Base-by-base conservation (phyloP, 306 rosid genomes). In the Spatholobus suberectus region DNA sequence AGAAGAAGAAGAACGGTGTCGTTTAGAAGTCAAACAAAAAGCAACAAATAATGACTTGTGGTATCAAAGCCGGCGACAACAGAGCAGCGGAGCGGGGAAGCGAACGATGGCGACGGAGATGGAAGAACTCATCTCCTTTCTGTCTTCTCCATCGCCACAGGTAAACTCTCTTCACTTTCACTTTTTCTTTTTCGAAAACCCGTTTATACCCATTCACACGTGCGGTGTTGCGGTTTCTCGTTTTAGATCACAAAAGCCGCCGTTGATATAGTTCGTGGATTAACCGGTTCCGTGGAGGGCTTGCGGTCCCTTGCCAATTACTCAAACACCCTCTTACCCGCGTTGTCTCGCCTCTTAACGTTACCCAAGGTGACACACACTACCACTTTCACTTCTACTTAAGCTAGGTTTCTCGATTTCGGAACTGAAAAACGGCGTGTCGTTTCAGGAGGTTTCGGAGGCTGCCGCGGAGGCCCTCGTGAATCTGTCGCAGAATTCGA, bases 271-370 rank as follows among this genome's bases (percentile, higher is more conserved):
- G 98, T 93, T 87, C 90, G 91, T 65, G 98, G 97, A 32, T 74
- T 95, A 88, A 95, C 98, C 3, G 99, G 98, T 38, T 92, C 99
- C 8, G 91, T 84, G 1, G 99, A 93, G 54, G 98, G 99, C 74
- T 75, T 95, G 85, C 87, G 86, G 71, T 93, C 99, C 37, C 91
- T 95, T 8, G 87, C 90, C 75, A 86, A 46, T 41, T 83, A 92
- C 81, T 54, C 92, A 14, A 81, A 81, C 49, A 21, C 82, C 10
- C 57, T 89, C 49, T 76, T 92, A 17, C 96, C 93, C 1, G 81
- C 98, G 1, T 62, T 93, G 49, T 87, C 94, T 52, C 91, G 87
- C 32, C 98, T 95, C 84, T 38, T 93, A 84, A 67, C 73, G 23
- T 89, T 83, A 15, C 88, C 82, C 17, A 90, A 93, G 97, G 97